phyloP scores from a whole-genome alignment of 2,329 filamentous ascomycete genomes.

The Penicillium sp. region DNA sequence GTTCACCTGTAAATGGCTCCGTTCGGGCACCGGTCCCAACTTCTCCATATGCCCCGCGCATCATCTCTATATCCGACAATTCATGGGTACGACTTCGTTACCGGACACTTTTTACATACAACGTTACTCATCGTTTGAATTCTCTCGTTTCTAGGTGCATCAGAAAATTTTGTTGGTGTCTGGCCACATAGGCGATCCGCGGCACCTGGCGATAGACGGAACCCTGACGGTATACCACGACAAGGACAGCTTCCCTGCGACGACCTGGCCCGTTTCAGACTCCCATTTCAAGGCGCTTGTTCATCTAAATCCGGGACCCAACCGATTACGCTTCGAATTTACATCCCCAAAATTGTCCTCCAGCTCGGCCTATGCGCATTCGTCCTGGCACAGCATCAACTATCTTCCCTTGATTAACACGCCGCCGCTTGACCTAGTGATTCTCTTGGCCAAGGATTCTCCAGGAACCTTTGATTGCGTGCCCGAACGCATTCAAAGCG shows the following conservation, averaged over 20 bases:
- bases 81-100: slow-evolving; percentile 65
- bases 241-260: slow-evolving; percentile 79
- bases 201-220: slow-evolving; percentile 68
- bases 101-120: background rate
- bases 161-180: slow-evolving; percentile 83
- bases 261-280: slow-evolving; percentile 80
- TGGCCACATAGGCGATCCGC: slow-evolving; percentile 73
- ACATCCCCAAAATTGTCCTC: slow-evolving; percentile 70
- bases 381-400: slow-evolving; percentile 76
- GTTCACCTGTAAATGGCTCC: slow-evolving; percentile 31
- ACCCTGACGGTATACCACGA: slow-evolving; percentile 73
- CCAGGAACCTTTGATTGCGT: slow-evolving; percentile 78
- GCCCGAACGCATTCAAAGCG: slow-evolving; percentile 68
- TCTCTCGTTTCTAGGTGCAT: slow-evolving; percentile 61
- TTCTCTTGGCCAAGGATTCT: slow-evolving; percentile 84
- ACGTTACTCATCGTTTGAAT: background rate
- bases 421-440: slow-evolving; percentile 84
- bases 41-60: slow-evolving; percentile 75
- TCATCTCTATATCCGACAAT: slow-evolving; percentile 74
- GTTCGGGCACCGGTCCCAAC: slow-evolving; percentile 55
- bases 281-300: slow-evolving; percentile 90
- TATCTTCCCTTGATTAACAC: slow-evolving; percentile 75
- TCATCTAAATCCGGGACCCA: slow-evolving; percentile 86
- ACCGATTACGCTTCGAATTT: slow-evolving; percentile 84
- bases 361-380: slow-evolving; percentile 63